Percentiles rank a stretch among this genome's conserved stretches.
Evolutionary conservation across 768 basidiomycete species (phyloP).

Genomic region (Mycena rosella): DNA sequence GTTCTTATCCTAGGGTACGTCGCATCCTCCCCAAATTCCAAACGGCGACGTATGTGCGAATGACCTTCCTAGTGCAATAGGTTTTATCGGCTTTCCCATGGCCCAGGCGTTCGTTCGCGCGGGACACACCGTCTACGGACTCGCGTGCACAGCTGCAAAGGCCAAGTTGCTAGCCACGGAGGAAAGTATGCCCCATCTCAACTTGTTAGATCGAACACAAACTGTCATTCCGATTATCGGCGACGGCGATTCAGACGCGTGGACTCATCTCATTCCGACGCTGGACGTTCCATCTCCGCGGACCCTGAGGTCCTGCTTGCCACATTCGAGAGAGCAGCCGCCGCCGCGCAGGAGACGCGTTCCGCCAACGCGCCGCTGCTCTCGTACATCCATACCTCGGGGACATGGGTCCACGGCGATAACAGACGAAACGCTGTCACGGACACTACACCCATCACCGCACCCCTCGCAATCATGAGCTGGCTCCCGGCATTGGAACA

Average conservation of each 20-base stretch:
- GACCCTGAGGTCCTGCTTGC: conserved; percentile 29
- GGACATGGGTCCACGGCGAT: conserved; percentile 60
- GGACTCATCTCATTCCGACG: conserved; percentile 44
- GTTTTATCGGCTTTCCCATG: conserved; percentile 58
- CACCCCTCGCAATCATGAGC: conserved; percentile 41
- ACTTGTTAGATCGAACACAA: no score
- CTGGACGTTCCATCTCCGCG: conserved; percentile 49
- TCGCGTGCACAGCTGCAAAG: conserved; percentile 52
- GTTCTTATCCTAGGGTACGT: conserved; percentile 42
- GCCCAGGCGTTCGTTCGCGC: conserved; percentile 58
- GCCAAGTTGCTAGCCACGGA: no score
- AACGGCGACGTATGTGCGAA: no score
- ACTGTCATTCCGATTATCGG: conserved; percentile 49
- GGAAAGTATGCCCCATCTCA: no score
- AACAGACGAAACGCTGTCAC: conserved; percentile 45
- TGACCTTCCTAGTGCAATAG: conserved; percentile 54
- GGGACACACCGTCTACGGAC: conserved; percentile 61
- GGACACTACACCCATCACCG: conserved; percentile 49
- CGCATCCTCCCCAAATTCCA: no score
- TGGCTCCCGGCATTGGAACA: conserved; percentile 53
- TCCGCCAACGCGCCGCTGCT: conserved; percentile 51
- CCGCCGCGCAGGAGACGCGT: conserved; percentile 43
- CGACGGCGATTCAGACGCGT: conserved; percentile 38
- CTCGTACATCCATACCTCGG: conserved; percentile 60
- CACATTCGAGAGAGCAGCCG: conserved; percentile 41